Evolutionary conservation across 768 basidiomycete species (phyloP).

Genomic region (Phaffia australis): DNA sequence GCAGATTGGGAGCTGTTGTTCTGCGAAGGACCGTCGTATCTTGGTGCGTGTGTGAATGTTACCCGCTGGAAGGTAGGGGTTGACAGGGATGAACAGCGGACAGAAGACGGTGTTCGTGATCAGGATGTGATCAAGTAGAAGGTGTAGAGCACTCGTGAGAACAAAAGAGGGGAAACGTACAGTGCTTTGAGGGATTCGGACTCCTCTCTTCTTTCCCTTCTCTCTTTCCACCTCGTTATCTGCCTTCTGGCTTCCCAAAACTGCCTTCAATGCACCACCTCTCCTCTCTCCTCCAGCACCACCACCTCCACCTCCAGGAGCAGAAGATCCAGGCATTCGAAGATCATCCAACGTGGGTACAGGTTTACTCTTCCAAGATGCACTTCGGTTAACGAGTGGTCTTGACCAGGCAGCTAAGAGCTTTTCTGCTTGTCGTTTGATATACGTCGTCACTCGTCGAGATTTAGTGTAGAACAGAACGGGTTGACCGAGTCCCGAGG

Average conservation of each 20-base stretch:
- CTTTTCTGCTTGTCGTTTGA: constrained; percentile 67
- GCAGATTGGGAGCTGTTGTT: constrained; percentile 3
- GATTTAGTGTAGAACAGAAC: constrained; percentile 93
- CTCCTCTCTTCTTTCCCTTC: constrained; percentile 21
- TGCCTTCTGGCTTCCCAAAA: neutral
- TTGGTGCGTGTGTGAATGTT: constrained; percentile 21
- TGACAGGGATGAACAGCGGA: neutral
- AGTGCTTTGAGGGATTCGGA: constrained; percentile 16
- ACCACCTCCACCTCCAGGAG: constrained; percentile 42
- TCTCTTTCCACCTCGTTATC: constrained; percentile 7
- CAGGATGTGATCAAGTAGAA: neutral
- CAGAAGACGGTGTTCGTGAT: neutral
- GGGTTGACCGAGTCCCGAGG: constrained; percentile 77
- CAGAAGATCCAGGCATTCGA: constrained; percentile 40
- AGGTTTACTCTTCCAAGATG: constrained; percentile 47
- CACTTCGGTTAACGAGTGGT: constrained; percentile 80
- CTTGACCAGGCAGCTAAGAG: constrained; percentile 80
- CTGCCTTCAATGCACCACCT: constrained; percentile 32
- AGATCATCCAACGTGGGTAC: constrained; percentile 58
- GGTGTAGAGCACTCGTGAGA: neutral
- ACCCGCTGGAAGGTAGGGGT: constrained; percentile 1
- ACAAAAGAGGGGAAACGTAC: constrained; percentile 8
- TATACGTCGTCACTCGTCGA: constrained; percentile 72
- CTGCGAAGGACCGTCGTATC: constrained; percentile 5
- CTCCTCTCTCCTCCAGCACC: constrained; percentile 57